Evolutionary conservation across 495 filamentous ascomycete species (phyloP).

Genomic region (Penicillium arizonense): DNA sequence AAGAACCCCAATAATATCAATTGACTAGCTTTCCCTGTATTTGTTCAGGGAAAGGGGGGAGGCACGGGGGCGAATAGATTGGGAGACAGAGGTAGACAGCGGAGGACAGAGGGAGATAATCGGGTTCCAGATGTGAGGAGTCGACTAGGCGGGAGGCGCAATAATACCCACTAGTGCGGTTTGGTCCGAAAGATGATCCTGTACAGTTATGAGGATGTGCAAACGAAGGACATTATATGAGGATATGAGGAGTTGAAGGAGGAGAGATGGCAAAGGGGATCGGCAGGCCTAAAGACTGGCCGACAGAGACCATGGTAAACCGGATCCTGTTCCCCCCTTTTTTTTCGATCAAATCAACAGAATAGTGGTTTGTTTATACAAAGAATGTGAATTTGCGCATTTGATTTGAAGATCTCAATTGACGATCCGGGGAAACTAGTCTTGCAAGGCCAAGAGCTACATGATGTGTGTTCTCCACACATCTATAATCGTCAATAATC

Average conservation of each 20-base stretch:
- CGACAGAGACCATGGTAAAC: slow-evolving; percentile 5
- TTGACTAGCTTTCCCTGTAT: slow-evolving; percentile 10
- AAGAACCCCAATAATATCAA: slow-evolving; percentile 9
- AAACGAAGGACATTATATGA: slow-evolving; percentile 1
- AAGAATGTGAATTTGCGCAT: background rate
- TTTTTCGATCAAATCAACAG: background rate
- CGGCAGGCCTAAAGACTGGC: slow-evolving; percentile 5
- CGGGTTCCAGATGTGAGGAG: slow-evolving; percentile 25
- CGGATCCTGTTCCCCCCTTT: background rate
- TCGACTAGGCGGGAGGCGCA: slow-evolving; percentile 21
- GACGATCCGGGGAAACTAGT: slow-evolving; percentile 20
- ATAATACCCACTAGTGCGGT: slow-evolving; percentile 12
- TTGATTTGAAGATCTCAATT: slow-evolving; percentile 6
- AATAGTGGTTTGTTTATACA: background rate
- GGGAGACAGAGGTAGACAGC: background rate
- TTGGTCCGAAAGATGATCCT: background rate
- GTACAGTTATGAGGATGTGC: slow-evolving; percentile 5
- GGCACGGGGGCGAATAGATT: slow-evolving; percentile 5
- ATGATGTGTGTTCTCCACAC: background rate
- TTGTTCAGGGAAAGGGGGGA: background rate
- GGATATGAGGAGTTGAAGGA: slow-evolving; percentile 1
- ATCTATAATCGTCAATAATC: no score
- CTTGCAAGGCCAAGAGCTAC: background rate
- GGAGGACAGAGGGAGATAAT: slow-evolving; percentile 2
- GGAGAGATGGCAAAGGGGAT: slow-evolving; percentile 13